Evolutionary conservation across 2,329 filamentous ascomycete genomes (phyloP).

Genomic region (Zasmidium angulare): DNA sequence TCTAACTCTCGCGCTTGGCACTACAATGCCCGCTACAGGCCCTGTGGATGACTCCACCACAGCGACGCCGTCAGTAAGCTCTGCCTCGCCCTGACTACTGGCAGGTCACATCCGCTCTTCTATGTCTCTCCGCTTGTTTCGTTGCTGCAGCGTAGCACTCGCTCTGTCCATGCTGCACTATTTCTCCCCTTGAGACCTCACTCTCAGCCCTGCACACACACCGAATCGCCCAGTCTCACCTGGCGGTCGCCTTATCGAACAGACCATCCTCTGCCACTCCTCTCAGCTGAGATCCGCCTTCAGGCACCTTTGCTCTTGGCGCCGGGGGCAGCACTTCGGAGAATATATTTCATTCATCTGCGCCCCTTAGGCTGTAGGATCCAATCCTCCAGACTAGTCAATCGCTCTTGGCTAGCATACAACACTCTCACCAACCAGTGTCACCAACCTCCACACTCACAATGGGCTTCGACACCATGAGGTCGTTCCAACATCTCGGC

Average conservation of each 20-base stretch:
- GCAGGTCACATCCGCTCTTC: not conserved
- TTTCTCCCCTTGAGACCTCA: not conserved
- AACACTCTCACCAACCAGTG: not conserved
- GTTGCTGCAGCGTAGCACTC: not conserved
- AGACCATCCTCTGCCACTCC: constrained; percentile 1
- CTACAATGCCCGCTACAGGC: not conserved
- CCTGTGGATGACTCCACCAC: not conserved
- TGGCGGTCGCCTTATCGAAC: constrained; percentile 1
- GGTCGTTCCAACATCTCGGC: constrained; percentile 18
- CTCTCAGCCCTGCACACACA: not conserved
- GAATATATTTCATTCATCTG: constrained; percentile 4
- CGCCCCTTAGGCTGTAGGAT: not conserved
- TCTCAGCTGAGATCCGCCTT: constrained; percentile 15
- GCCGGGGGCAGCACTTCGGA: not conserved
- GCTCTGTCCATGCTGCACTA: not conserved
- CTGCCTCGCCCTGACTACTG: not conserved
- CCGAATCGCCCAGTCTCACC: constrained; percentile 1
- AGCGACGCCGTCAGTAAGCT: not conserved
- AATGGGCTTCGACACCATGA: constrained; percentile 27
- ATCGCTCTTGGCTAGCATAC: not conserved
- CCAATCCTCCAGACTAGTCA: not conserved
- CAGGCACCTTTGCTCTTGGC: not conserved
- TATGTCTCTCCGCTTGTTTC: not conserved
- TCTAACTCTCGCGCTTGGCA: not conserved
- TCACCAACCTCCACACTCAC: not conserved